phyloP scores from a whole-genome alignment of 2,329 filamentous ascomycete genomes.

The Cladosporium cucumerinum region DNA sequence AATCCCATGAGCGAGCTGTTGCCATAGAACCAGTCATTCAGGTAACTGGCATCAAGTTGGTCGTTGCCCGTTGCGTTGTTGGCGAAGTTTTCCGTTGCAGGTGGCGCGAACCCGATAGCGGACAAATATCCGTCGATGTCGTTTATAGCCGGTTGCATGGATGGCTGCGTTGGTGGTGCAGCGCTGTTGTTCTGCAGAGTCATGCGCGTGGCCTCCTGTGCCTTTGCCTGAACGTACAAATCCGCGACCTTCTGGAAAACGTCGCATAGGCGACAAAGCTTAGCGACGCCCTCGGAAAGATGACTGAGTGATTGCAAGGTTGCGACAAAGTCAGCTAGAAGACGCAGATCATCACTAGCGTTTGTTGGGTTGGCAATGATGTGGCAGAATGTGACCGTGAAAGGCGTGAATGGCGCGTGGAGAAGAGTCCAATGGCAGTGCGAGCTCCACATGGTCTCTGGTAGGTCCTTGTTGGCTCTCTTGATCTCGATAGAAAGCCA shows the following conservation, averaged over 20 bases:
- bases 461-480: conserved; percentile 3
- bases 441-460: conserved; percentile 17
- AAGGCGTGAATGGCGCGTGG: conserved; percentile 57
- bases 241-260: conserved; percentile 27
- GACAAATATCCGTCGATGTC: conserved; percentile 22
- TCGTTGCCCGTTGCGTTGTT: not conserved
- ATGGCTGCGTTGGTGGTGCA: not conserved
- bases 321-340: conserved; percentile 25
- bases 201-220: conserved; percentile 8
- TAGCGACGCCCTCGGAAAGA: conserved; percentile 24
- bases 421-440: conserved; percentile 38
- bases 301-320: conserved; percentile 21
- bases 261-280: conserved; percentile 20
- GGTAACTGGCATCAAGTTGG: conserved; percentile 16
- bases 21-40: conserved; percentile 21
- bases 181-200: conserved; percentile 2
- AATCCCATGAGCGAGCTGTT: conserved; percentile 19
- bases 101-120: conserved; percentile 20
- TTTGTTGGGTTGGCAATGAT: conserved; percentile 21
- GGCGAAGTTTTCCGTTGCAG: not conserved
- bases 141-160: conserved; percentile 18
- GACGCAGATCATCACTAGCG: conserved; percentile 20
- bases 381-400: conserved; percentile 54
- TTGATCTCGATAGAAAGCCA: conserved; percentile 15
- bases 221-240: conserved; percentile 22